A percentile compares a stretch with the other conserved stretches of the same genome.
Evolutionary conservation across 176 grass and related monocot species (phyloP).

Genomic region (Triticum urartu): DNA sequence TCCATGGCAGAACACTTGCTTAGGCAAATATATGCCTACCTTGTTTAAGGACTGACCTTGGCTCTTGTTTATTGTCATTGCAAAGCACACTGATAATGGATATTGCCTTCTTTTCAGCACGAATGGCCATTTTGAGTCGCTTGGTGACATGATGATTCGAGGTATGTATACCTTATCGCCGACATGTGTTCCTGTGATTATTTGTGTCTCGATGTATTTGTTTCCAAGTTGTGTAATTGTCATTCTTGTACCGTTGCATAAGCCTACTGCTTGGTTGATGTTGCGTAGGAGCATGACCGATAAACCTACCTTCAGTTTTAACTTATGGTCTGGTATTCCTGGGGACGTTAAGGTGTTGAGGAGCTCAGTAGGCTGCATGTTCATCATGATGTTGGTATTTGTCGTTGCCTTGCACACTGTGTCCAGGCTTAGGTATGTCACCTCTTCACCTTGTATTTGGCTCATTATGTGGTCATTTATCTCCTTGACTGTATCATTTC

Average conservation of each 20-base stretch:
- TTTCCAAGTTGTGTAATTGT: neutral
- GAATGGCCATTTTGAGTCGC: too few relatives aligned
- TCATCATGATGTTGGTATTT: neutral
- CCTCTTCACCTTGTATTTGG: too few relatives aligned
- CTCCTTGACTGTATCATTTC: too few relatives aligned
- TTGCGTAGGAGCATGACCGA: neutral
- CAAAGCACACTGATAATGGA: too few relatives aligned
- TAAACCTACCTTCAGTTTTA: neutral
- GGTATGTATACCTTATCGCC: neutral
- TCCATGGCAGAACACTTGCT: too few relatives aligned
- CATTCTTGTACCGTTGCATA: neutral
- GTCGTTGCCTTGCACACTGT: too few relatives aligned
- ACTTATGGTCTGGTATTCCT: neutral
- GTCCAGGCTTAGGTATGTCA: too few relatives aligned
- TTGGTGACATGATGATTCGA: neutral
- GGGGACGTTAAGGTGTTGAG: neutral
- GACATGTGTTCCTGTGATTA: neutral
- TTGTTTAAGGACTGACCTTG: too few relatives aligned
- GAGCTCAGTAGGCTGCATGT: neutral
- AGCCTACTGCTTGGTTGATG: neutral
- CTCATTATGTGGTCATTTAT: too few relatives aligned
- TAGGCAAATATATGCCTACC: too few relatives aligned
- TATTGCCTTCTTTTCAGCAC: too few relatives aligned
- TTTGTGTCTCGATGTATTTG: neutral
- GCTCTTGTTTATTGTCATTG: too few relatives aligned